Conservation (phyloP, 2,329 filamentous ascomycete species). For the Colletotrichum sp. region DNA sequence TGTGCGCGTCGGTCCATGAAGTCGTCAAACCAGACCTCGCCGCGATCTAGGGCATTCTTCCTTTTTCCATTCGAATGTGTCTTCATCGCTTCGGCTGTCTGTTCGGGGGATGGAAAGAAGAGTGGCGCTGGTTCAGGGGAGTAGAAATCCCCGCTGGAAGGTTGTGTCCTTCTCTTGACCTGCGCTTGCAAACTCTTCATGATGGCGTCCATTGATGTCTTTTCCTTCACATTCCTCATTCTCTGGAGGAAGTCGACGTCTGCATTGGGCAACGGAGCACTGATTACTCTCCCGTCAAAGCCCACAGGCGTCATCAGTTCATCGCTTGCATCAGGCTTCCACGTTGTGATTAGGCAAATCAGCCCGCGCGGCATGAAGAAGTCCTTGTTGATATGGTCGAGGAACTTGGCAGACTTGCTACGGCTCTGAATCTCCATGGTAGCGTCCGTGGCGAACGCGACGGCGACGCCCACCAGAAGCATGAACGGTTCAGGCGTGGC, state of each 20-base stretch:
- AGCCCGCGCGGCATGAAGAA: slow-evolving; percentile 63
- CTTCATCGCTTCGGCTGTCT: slow-evolving; percentile 17
- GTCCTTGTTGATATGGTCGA: slow-evolving; percentile 59
- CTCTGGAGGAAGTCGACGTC: neutral
- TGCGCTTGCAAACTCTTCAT: neutral
- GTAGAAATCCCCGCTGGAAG: slow-evolving; percentile 38
- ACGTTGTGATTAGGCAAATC: slow-evolving; percentile 55
- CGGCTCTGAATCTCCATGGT: slow-evolving; percentile 44
- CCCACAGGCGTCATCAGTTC: slow-evolving; percentile 28
- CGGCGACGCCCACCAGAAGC: slow-evolving; percentile 47
- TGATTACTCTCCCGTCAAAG: slow-evolving; percentile 32
- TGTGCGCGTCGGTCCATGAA: neutral
- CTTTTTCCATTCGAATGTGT: slow-evolving; percentile 23
- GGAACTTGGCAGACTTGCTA: slow-evolving; percentile 54
- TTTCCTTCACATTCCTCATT: neutral
- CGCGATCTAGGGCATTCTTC: neutral
- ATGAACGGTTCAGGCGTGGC: slow-evolving; percentile 44
- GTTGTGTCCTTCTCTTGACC: neutral
- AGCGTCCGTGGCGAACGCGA: slow-evolving; percentile 45
- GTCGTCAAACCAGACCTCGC: neutral
- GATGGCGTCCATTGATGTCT: neutral
- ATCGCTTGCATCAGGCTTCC: slow-evolving; percentile 43
- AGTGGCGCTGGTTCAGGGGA: slow-evolving; percentile 52
- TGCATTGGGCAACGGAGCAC: neutral
- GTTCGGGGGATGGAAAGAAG: slow-evolving; percentile 50